These are phyloP conservation scores for Acrasis kona DNA, from an alignment of 78 protist species.

Conservation along the genomic window DNA sequence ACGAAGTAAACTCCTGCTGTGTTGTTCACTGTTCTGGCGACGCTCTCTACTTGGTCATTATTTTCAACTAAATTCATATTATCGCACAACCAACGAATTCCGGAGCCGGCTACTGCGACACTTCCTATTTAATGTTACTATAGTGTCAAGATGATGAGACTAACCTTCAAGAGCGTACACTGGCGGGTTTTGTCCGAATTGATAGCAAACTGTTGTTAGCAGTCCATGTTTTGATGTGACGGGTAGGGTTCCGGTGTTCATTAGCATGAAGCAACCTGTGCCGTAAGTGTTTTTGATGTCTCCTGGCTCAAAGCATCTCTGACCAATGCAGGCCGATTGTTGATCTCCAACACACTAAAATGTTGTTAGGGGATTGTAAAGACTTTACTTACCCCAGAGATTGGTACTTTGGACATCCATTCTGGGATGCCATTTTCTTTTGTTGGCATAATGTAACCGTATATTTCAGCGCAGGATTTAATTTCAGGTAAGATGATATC, in stretches of 20 bases:
- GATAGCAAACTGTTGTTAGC: slow-evolving; percentile 86
- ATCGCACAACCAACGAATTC: slow-evolving; percentile 71
- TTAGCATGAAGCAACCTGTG: slow-evolving; percentile 92
- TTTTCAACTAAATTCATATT: slow-evolving; percentile 31
- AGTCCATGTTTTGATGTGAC: slow-evolving; percentile 76
- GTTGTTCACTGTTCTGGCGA: slow-evolving; percentile 41
- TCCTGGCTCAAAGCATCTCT: slow-evolving; percentile 69
- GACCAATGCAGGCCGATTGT: slow-evolving; percentile 95
- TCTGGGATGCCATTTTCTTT: neutral
- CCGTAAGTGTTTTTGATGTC: slow-evolving; percentile 92
- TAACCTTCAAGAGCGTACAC: slow-evolving; percentile 44
- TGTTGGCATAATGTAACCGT: no score
- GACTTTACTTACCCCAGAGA: slow-evolving; percentile 14
- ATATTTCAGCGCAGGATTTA: slow-evolving; percentile 39
- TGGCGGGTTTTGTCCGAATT: slow-evolving; percentile 38
- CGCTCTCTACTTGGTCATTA: slow-evolving; percentile 35
- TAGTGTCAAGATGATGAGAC: neutral
- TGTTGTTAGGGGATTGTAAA: neutral
- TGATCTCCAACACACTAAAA: slow-evolving; percentile 91
- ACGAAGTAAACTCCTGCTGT: slow-evolving; percentile 70
- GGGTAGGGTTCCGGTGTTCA: slow-evolving; percentile 66
- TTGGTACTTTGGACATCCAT: slow-evolving; percentile 25
- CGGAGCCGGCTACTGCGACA: slow-evolving; percentile 80
- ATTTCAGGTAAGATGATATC: slow-evolving; percentile 35
- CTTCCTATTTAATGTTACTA: slow-evolving; percentile 47